Conservation (phyloP, 2,329 filamentous ascomycete species). For the Sclerotiophoma versabilis region DNA sequence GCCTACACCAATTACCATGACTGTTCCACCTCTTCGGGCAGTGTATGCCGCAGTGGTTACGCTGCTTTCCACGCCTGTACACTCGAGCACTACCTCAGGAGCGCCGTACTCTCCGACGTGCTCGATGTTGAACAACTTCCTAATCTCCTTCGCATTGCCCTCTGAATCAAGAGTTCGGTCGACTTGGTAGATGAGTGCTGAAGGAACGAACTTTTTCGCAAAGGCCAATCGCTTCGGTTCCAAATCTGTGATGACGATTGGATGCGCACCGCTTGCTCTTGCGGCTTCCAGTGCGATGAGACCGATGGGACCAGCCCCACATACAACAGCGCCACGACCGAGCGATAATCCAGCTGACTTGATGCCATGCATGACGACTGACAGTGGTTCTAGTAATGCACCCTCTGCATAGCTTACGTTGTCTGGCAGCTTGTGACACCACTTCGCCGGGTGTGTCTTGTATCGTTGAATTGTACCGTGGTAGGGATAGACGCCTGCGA, state of each 20-base stretch:
- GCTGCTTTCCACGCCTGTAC: conserved; percentile 70
- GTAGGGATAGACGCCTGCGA: conserved; percentile 68
- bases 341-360: conserved; percentile 60
- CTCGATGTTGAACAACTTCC: conserved; percentile 59
- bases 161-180: conserved; percentile 55
- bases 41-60: conserved; percentile 65
- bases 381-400: conserved; percentile 70
- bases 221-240: conserved; percentile 64
- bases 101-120: conserved; percentile 60
- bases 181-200: conserved; percentile 62
- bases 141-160: conserved; percentile 61
- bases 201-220: conserved; percentile 64
- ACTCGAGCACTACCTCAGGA: conserved; percentile 68
- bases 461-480: conserved; percentile 67
- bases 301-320: conserved; percentile 69
- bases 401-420: conserved; percentile 65
- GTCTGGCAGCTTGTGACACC: conserved; percentile 59
- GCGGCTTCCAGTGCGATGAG: conserved; percentile 68
- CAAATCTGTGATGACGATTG: conserved; percentile 69
- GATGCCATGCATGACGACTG: conserved; percentile 69
- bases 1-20: conserved; percentile 72
- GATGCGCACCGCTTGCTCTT: conserved; percentile 68
- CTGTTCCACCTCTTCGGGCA: conserved; percentile 64
- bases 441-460: conserved; percentile 68
- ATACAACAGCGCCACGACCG: conserved; percentile 60